phyloP scores from a whole-genome alignment of 1,284 basidiomycete species.

The Amylostereum areolatum region DNA sequence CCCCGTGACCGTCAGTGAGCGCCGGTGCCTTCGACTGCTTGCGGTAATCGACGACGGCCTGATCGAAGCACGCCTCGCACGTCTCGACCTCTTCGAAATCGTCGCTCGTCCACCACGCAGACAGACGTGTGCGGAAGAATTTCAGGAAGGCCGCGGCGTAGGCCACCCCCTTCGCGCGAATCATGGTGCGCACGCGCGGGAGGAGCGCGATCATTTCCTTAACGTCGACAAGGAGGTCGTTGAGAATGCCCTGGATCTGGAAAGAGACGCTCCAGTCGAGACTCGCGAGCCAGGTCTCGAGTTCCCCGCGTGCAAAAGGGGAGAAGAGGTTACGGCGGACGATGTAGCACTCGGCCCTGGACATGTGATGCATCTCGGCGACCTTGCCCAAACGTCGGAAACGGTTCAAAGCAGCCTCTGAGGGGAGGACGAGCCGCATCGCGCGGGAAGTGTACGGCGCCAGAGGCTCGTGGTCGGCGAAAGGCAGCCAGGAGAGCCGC shows the following conservation, averaged over 20 bases:
- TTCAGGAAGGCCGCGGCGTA: constrained; percentile 36
- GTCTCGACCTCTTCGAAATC: not conserved
- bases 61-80: not conserved
- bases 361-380: constrained; percentile 30
- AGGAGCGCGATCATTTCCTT: constrained; percentile 39
- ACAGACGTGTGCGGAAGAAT: constrained; percentile 32
- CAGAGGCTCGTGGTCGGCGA: constrained; percentile 17
- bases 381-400: constrained; percentile 33
- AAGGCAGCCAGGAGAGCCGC: too few relatives aligned
- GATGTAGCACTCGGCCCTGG: constrained; percentile 29
- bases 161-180: constrained; percentile 23
- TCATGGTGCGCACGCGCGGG: constrained; percentile 25
- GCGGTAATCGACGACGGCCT: constrained; percentile 13
- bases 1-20: not conserved
- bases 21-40: not conserved
- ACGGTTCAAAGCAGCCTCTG: constrained; percentile 22
- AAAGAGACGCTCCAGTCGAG: constrained; percentile 47
- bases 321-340: constrained; percentile 41
- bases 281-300: constrained; percentile 30
- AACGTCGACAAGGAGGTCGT: constrained; percentile 35
- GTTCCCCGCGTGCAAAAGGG: constrained; percentile 9
- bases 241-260: constrained; percentile 46
- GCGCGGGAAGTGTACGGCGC: constrained; percentile 43
- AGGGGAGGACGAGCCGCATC: constrained; percentile 40
- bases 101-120: constrained; percentile 16